phyloP scores from a whole-genome alignment of 1,284 basidiomycete species.

The Kwoniella shivajii region DNA sequence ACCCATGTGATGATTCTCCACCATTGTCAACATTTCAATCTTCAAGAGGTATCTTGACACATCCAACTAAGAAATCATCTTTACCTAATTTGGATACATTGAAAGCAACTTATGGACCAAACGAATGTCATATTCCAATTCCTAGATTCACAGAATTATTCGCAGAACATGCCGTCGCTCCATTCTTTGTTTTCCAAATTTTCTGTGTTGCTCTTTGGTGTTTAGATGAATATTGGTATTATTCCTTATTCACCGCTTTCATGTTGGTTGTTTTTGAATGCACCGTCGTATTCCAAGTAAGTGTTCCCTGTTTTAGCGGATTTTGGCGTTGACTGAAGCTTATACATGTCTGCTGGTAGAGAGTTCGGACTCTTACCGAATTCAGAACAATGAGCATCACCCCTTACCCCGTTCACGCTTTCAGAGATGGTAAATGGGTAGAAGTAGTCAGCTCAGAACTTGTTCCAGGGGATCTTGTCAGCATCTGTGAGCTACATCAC shows the following conservation, averaged over 20 bases:
- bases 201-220: constrained; percentile 96
- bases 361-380: constrained; percentile 83
- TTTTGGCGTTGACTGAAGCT: not conserved
- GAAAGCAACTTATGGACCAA: constrained; percentile 73
- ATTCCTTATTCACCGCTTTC: constrained; percentile 92
- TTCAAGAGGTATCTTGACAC: constrained; percentile 58
- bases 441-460: constrained; percentile 79
- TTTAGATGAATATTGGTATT: constrained; percentile 97
- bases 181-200: constrained; percentile 94
- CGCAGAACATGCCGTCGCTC: constrained; percentile 86
- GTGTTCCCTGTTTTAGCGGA: constrained; percentile 32
- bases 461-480: constrained; percentile 86
- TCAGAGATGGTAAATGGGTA: constrained; percentile 77
- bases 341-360: no score
- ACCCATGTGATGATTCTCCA: constrained; percentile 79
- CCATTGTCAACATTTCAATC: constrained; percentile 69
- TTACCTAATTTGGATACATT: constrained; percentile 56
- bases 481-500: constrained; percentile 57
- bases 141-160: constrained; percentile 88
- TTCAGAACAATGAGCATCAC: constrained; percentile 93
- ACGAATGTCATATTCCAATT: constrained; percentile 93
- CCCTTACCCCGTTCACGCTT: constrained; percentile 80
- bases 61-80: constrained; percentile 38
- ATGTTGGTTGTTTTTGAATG: constrained; percentile 97
- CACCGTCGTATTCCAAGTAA: constrained; percentile 92